These are phyloP conservation scores for Paecilomyces fulvus DNA, from an alignment of 2,329 filamentous ascomycete species.

Conservation along the genomic window DNA sequence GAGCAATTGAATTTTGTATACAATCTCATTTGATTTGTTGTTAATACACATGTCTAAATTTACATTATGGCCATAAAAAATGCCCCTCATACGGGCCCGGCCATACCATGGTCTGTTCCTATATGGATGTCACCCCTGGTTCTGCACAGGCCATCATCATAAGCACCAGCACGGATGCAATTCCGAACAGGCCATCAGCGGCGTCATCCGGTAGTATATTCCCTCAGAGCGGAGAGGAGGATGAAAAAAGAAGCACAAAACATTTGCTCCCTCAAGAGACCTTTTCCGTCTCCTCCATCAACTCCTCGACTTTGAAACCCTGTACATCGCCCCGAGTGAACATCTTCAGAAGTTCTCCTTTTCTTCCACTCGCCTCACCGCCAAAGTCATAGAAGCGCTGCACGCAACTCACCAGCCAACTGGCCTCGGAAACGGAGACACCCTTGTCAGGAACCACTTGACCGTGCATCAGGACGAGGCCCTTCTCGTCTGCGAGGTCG, in stretches of 20 bases:
- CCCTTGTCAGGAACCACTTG: conserved; percentile 67
- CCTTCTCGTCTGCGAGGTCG: conserved; percentile 66
- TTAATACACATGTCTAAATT: not conserved
- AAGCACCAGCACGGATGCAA: not conserved
- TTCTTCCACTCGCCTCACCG: conserved; percentile 51
- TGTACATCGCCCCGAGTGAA: conserved; percentile 68
- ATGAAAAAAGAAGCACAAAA: not conserved
- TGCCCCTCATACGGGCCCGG: not conserved
- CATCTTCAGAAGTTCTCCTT: conserved; percentile 66
- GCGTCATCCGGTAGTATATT: not conserved
- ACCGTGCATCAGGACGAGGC: conserved; percentile 79
- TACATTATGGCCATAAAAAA: not conserved
- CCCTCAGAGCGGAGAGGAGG: not conserved
- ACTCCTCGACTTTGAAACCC: conserved; percentile 70
- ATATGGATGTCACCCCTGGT: no score
- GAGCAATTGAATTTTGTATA: not conserved
- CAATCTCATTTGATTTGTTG: not conserved
- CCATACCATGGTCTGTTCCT: no score
- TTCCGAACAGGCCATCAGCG: not conserved
- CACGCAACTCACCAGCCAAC: conserved; percentile 83
- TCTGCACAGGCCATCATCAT: no score
- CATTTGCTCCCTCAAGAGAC: conserved; percentile 29
- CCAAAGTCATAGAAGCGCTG: conserved; percentile 76
- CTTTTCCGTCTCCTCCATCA: conserved; percentile 85
- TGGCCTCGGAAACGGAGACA: conserved; percentile 70